A percentile compares a stretch with the other conserved stretches of the same genome.
Conservation (phyloP, 768 basidiomycete genomes). For the Tricholoma furcatifolium region DNA sequence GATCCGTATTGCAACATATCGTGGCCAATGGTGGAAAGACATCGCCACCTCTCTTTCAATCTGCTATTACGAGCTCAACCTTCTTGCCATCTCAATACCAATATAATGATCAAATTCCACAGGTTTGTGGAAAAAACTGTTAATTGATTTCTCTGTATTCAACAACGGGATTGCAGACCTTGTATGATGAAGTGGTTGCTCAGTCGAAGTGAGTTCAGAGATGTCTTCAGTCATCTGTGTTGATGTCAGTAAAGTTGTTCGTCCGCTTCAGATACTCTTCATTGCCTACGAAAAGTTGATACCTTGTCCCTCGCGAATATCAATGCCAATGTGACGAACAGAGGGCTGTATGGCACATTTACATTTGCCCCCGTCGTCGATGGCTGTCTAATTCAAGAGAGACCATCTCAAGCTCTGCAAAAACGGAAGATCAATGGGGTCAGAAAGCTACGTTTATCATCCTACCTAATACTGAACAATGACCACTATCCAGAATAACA, state of each 20-base stretch:
- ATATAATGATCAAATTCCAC: constrained; percentile 33
- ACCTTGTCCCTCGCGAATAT: constrained; percentile 25
- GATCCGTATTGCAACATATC: constrained; percentile 47
- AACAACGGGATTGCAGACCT: neutral
- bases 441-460: too few species aligned
- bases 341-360: constrained; percentile 34
- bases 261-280: constrained; percentile 27
- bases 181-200: neutral
- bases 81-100: constrained; percentile 43
- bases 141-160: constrained; percentile 11
- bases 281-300: constrained; percentile 37
- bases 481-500: constrained; percentile 20
- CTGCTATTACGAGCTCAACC: constrained; percentile 41
- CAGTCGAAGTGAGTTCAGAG: neutral
- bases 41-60: constrained; percentile 38
- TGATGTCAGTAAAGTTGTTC: constrained; percentile 28
- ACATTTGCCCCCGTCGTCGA: constrained; percentile 44
- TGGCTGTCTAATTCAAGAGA: constrained; percentile 39
- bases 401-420: constrained; percentile 34
- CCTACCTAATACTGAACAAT: too few species aligned
- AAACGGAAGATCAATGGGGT: constrained; percentile 41
- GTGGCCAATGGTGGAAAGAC: constrained; percentile 46
- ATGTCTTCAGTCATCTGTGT: neutral
- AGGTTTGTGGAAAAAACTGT: neutral
- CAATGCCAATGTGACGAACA: constrained; percentile 27